Base-by-base conservation (phyloP, 306 rosid genomes). In the Boehmeria nivea region DNA sequence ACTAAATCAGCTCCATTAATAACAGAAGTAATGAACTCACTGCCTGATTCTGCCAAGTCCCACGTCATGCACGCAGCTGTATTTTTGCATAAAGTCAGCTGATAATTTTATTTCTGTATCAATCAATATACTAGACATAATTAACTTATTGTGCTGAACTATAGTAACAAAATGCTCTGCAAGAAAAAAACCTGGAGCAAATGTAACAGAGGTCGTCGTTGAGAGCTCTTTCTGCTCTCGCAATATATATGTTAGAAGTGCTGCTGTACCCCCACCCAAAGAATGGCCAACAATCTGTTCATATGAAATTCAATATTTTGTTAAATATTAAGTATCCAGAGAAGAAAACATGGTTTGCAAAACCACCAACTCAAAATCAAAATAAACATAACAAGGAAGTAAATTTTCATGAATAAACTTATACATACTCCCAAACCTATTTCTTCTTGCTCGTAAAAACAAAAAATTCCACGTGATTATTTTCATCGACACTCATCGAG, bases 1-100 rank as follows among this genome's bases (percentile, higher is more conserved):
- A 91, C 98, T 62, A 90, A 71, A 67, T 90, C 95, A 72, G 95
- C 94, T 76, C 83, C 98, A 78, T 90, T 90, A 50, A 90, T 79
- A 57, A 90, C 82, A 6, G 94, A 87, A 39, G 94, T 90, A 66
- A 84, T 84, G 68, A 90, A 84, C 54, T 44, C 60, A 67, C 26
- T 63, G 25, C 95, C 93, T 6, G 95, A 91, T 64, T 91, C 98
- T 50, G 96, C 98, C 79, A 91, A 74, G 60, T 87, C 98, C 96
- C 95, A 91, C 4, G 98, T 91, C 96, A 91, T 87, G 65, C 98
- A 91, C 38, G 98, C 96, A 76, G 93, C 98, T 91, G 88, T 82
- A 72, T 20, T 45, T 59, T 59, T 52, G 75, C 20, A 67, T 28
- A 31, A 1, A 39, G 59, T 73, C 42, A 88, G 61, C 14, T 59